Evolutionary conservation across 2,329 filamentous ascomycete species (phyloP).

Genomic region (Fusarium azukiicola): DNA sequence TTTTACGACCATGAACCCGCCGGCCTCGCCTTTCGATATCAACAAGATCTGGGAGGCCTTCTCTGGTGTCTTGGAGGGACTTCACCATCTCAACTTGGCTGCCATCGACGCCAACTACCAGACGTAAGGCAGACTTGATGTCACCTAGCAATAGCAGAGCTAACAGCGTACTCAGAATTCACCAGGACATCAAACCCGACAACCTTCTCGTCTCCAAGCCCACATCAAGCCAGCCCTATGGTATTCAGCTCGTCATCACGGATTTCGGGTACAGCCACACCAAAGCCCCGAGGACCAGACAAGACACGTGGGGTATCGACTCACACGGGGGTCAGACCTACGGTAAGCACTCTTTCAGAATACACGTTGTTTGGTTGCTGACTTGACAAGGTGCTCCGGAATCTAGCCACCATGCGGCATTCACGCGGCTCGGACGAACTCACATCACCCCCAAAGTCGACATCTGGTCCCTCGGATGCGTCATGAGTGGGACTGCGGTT

Average conservation of each 20-base stretch:
- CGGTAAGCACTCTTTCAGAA: neutral
- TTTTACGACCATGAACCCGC: neutral
- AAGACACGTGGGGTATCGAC: conserved; percentile 11
- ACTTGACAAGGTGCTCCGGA: conserved; percentile 15
- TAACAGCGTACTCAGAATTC: conserved; percentile 20
- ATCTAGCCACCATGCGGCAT: conserved; percentile 15
- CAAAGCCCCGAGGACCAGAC: neutral
- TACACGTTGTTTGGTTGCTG: neutral
- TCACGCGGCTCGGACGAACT: neutral
- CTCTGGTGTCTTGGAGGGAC: conserved; percentile 17
- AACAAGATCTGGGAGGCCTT: conserved; percentile 28
- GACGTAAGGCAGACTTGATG: neutral
- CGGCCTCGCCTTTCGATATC: neutral
- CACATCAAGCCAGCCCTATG: neutral
- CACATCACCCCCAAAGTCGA: conserved; percentile 20
- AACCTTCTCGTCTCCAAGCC: conserved; percentile 27
- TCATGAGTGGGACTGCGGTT: conserved; percentile 26
- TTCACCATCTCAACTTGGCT: conserved; percentile 20
- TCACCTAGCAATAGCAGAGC: neutral
- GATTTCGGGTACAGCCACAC: conserved; percentile 35
- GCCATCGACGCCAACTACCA: neutral
- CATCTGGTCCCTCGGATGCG: conserved; percentile 21
- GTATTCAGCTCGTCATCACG: conserved; percentile 20
- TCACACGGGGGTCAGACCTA: conserved; percentile 24
- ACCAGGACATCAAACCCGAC: conserved; percentile 41